Evolutionary conservation across 176 grass and related monocot species (phyloP).

Genomic region (barley (Hordeum vulgare)): DNA sequence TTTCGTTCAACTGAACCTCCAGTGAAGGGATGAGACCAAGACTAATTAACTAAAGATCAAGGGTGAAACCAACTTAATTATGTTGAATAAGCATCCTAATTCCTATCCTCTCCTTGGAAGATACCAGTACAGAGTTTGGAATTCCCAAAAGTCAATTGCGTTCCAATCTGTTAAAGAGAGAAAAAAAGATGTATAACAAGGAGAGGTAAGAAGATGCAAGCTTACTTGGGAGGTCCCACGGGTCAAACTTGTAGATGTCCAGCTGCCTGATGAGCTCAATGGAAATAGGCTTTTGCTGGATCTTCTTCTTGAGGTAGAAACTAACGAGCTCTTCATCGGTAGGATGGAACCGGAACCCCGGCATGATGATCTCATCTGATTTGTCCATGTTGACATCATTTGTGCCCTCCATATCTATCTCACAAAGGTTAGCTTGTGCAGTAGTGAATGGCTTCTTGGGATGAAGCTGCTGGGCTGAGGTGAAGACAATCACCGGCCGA

Average conservation of each 20-base stretch:
- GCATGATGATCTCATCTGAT: constrained; percentile 62
- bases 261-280: constrained; percentile 75
- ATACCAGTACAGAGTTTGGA: not conserved
- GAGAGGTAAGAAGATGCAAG: not conserved
- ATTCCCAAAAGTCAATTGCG: constrained; percentile 2
- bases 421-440: not conserved
- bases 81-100: not conserved
- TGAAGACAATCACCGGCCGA: constrained; percentile 31
- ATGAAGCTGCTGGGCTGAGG: constrained; percentile 27
- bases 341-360: constrained; percentile 69
- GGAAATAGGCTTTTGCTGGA: constrained; percentile 61
- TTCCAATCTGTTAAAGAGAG: not conserved
- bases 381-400: constrained; percentile 47
- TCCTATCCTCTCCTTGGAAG: not conserved
- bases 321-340: constrained; percentile 71
- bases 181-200: not conserved
- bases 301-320: constrained; percentile 76
- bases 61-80: not conserved
- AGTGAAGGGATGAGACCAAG: not conserved
- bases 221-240: constrained; percentile 93
- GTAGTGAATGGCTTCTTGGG: constrained; percentile 30
- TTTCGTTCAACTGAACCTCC: not conserved
- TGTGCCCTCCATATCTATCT: constrained; percentile 41
- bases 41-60: not conserved
- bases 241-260: constrained; percentile 77